Base-by-base conservation (phyloP, 495 filamentous ascomycete genomes). In the Aspergillus saccharolyticus region DNA sequence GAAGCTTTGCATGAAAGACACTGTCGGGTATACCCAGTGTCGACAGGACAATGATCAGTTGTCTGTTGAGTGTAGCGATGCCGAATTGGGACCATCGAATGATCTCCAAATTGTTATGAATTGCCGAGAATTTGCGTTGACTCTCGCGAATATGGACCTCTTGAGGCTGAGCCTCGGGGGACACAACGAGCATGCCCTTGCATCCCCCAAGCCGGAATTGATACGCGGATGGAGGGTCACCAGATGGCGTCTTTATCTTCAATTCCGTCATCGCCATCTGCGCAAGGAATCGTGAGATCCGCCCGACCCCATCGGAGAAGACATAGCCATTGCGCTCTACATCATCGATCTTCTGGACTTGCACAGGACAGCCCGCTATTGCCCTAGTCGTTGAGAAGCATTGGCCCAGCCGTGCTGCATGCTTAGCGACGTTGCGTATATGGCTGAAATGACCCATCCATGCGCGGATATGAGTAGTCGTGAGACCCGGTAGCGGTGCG, bases 291-390 rank as follows among this genome's bases (percentile, higher is more conserved):
- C 71, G 70, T 0, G 93, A 96, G 30, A 99, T 94, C 70, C 89
- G 96, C 14, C 95, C 95, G 44, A 98, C 89, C 3, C 94, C 95
- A 67, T 98, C 94, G 0, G 90, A 91, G 67, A 97, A 97, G 49
- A 69, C 83, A 66, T 79, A 85, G 0, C 77, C 81, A 47, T 86
- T 83, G 6, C 80, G 78, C 42, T 81, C 74, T 7, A 96, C 76
- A 55, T 97, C 94, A 2, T 74, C 63, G 39, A 85, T 76, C 14
- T 69, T 61, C 18, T 73, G 71, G 18, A 83, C 68, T 2, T 68
- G 68, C 0, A 72, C 72, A 4, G 63, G 56, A 44, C 63, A 74
- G 1, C 68, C 62, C 14, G 76, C 70, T 48, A 95, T 81, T 21
- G 87, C 83, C 47, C 88, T 78, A 0, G 94, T 97, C 0, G 94